phyloP scores from a whole-genome alignment of 805 yeast species.

The Hanseniaspora clermontiae region DNA sequence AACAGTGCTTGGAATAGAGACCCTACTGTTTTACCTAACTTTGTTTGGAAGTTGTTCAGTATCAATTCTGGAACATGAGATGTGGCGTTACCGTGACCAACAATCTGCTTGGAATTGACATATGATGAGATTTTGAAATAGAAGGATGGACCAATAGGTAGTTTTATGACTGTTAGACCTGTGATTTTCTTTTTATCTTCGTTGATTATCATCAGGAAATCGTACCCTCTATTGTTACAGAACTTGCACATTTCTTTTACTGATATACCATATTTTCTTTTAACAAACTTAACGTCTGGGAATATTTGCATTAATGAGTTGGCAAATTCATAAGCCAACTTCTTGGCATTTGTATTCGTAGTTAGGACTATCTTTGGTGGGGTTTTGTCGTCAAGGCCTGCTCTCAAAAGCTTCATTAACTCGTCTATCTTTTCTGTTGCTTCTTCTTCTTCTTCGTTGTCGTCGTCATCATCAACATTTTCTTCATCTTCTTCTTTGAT shows the following conservation, averaged over 20 bases:
- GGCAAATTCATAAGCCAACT: slow-evolving; percentile 80
- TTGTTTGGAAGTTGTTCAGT: slow-evolving; percentile 80
- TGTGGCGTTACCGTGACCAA: slow-evolving; percentile 85
- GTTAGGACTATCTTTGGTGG: slow-evolving; percentile 84
- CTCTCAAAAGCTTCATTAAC: slow-evolving; percentile 32
- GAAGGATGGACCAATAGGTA: slow-evolving; percentile 92
- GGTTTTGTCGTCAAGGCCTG: slow-evolving; percentile 35
- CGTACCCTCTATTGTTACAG: slow-evolving; percentile 71
- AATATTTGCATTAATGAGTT: slow-evolving; percentile 70
- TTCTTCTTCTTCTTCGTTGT: slow-evolving; percentile 10
- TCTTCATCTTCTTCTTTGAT: slow-evolving; percentile 11
- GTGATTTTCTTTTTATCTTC: slow-evolving; percentile 88
- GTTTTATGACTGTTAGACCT: slow-evolving; percentile 83
- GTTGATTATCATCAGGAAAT: slow-evolving; percentile 78
- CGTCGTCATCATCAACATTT: slow-evolving; percentile 12
- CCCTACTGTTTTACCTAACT: slow-evolving; percentile 88
- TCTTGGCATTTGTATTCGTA: slow-evolving; percentile 75
- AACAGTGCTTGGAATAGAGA: slow-evolving; percentile 80
- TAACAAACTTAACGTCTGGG: slow-evolving; percentile 76
- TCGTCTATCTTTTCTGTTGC: slow-evolving; percentile 14
- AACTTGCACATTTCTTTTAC: slow-evolving; percentile 79
- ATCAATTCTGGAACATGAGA: slow-evolving; percentile 85
- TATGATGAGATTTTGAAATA: slow-evolving; percentile 76
- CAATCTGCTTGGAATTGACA: slow-evolving; percentile 58
- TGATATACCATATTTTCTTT: slow-evolving; percentile 70